Base-by-base conservation (phyloP, 331 rosid genomes). In the Phaseolus coccineus region DNA sequence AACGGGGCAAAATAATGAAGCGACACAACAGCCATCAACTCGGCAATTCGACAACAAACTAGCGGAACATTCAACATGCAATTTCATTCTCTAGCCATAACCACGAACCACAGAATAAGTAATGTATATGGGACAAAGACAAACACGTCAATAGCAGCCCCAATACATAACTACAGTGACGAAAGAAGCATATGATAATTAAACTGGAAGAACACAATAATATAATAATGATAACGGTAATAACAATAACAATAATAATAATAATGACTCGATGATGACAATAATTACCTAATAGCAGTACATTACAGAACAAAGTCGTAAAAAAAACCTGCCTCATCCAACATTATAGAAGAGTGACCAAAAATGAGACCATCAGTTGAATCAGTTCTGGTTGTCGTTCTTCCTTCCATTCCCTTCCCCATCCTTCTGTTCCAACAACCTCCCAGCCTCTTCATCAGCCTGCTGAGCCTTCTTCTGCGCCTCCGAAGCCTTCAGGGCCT, bases 401-500 rank as follows among this genome's bases (percentile, higher is more conserved):
- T 89, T 94, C 93, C 79, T 93, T 33, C 86, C 97, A 1, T 31
- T 69, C 1, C 83, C 90, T 62, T 92, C 97, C 14, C 59, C 85
- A 2, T 88, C 96, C 57, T 83, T 89, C 86, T 89, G 94, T 81
- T 91, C 90, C 84, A 94, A 83, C 92, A 95, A 79, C 82, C 90
- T 92, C 25, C 97, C 98, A 48, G 97, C 90, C 83, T 95, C 98
- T 81, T 87, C 93, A 59, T 95, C 94, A 30, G 85, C 87, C 83
- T 86, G 93, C 73, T 87, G 96, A 47, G 80, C 86, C 88, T 90
- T 95, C 87, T 84, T 95, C 94, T 92, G 98, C 1, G 93, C 91
- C 80, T 95, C 98, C 0, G 91, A 82, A 5, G 97, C 96, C 87
- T 95, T 92, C 2, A 95, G 89, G 9, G 90, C 96, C 93, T 92